These are phyloP conservation scores for Xylaria longipes DNA, from an alignment of 495 filamentous ascomycete genomes.

Conservation along the genomic window DNA sequence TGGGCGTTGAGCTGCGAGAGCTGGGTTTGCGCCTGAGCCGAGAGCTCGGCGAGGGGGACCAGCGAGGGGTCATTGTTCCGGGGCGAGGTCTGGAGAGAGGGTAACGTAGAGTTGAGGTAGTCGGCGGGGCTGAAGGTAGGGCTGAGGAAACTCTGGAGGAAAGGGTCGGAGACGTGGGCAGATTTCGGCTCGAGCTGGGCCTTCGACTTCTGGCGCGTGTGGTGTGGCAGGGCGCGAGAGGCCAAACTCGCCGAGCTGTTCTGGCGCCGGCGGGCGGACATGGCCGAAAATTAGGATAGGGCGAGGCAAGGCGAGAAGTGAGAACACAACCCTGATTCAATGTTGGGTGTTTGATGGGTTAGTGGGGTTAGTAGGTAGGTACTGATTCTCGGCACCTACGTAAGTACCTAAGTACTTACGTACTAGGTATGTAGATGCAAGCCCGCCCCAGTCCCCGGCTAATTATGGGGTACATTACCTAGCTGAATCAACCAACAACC, in stretches of 20 bases:
- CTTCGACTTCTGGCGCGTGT: slow-evolving; percentile 38
- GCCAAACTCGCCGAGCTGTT: slow-evolving; percentile 41
- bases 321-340: not conserved
- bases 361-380: too few relatives aligned
- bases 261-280: slow-evolving; percentile 44
- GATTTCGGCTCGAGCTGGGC: slow-evolving; percentile 51
- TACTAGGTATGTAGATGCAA: not conserved
- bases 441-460: not conserved
- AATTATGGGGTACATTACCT: not conserved
- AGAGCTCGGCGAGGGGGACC: slow-evolving; percentile 76
- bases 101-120: slow-evolving; percentile 80
- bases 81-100: slow-evolving; percentile 59
- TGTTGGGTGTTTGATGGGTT: not conserved
- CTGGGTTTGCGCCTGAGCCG: slow-evolving; percentile 79
- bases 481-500: not conserved
- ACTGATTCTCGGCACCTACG: too few relatives aligned
- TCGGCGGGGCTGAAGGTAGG: slow-evolving; percentile 79
- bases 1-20: slow-evolving; percentile 88
- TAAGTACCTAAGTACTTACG: too few relatives aligned
- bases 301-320: not conserved
- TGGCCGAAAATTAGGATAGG: slow-evolving; percentile 12
- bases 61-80: slow-evolving; percentile 47
- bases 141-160: slow-evolving; percentile 69
- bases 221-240: slow-evolving; percentile 31
- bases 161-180: slow-evolving; percentile 64